These are phyloP conservation scores for Vitis hybrid DNA, from an alignment of 177 flowering plant genomes.

Conservation along the genomic window DNA sequence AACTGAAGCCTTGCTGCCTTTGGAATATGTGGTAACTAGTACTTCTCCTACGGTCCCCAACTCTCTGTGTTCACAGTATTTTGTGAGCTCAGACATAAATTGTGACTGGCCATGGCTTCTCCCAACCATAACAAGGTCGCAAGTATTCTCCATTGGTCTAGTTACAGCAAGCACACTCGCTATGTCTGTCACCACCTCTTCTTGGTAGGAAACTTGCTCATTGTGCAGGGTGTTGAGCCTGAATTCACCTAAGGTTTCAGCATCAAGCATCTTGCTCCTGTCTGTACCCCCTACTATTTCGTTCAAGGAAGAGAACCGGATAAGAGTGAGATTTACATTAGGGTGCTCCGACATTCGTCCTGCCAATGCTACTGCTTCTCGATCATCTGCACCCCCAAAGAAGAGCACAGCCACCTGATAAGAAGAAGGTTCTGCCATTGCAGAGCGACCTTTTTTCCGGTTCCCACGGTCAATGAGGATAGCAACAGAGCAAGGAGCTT, in stretches of 20 bases:
- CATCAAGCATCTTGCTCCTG: slow-evolving; percentile 30
- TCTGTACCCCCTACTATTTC: slow-evolving; percentile 21
- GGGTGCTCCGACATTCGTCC: slow-evolving; percentile 28
- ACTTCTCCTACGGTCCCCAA: slow-evolving; percentile 36
- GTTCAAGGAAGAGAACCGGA: slow-evolving; percentile 15
- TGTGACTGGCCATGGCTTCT: slow-evolving; percentile 31
- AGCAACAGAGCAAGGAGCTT: slow-evolving; percentile 58
- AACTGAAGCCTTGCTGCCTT: slow-evolving; percentile 18
- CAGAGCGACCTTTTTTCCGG: not conserved
- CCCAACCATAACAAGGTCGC: slow-evolving; percentile 40
- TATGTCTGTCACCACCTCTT: slow-evolving; percentile 22
- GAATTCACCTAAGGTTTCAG: slow-evolving; percentile 22
- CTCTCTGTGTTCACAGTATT: slow-evolving; percentile 21
- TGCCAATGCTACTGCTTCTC: slow-evolving; percentile 50
- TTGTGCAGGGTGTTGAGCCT: slow-evolving; percentile 10
- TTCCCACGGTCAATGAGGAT: slow-evolving; percentile 32
- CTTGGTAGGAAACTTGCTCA: slow-evolving; percentile 26
- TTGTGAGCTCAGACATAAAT: slow-evolving; percentile 17
- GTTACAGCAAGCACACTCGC: slow-evolving; percentile 15
- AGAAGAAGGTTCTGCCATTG: not conserved
- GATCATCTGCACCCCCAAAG: slow-evolving; percentile 51
- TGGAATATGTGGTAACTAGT: slow-evolving; percentile 21
- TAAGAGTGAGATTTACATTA: slow-evolving; percentile 15
- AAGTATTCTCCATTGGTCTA: slow-evolving; percentile 14
- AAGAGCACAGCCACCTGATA: slow-evolving; percentile 32